Conservation (phyloP, 352 stramenopile genomes). For the Pythium apleroticum region DNA sequence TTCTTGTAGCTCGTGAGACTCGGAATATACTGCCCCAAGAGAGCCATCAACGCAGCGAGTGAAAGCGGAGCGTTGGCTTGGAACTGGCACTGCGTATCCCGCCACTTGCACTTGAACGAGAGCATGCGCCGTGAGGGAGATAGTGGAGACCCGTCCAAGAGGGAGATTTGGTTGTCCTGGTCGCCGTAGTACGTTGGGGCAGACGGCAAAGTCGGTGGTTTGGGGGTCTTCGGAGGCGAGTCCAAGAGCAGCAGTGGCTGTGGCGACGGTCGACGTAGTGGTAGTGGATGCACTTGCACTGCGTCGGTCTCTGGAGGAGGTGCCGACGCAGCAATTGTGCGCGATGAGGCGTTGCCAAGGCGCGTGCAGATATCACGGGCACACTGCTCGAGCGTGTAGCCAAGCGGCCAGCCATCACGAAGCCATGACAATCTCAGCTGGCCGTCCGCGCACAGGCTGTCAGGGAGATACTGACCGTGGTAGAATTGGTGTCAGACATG, state of each 20-base stretch:
- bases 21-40: conserved; percentile 44
- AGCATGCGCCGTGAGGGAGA: conserved; percentile 27
- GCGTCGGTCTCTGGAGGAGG: background rate
- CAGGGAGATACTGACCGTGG: conserved; percentile 41
- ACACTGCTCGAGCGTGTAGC: conserved; percentile 50
- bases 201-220: conserved; percentile 27
- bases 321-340: background rate
- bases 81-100: conserved; percentile 46
- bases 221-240: conserved; percentile 22
- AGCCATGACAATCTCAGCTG: conserved; percentile 56
- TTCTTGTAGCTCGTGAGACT: conserved; percentile 16
- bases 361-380: conserved; percentile 48
- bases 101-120: conserved; percentile 72
- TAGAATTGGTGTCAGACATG: background rate
- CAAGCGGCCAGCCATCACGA: conserved; percentile 44
- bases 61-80: conserved; percentile 29
- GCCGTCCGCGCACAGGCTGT: conserved; percentile 24
- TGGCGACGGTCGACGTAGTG: conserved; percentile 23
- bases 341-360: background rate
- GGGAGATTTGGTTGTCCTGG: background rate
- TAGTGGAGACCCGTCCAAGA: conserved; percentile 8
- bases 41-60: conserved; percentile 32
- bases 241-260: conserved; percentile 3
- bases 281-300: conserved; percentile 4
- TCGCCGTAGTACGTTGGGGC: conserved; percentile 30